Conservation (phyloP, 2,329 filamentous ascomycete genomes). For the Aspergillus eucalypticola region DNA sequence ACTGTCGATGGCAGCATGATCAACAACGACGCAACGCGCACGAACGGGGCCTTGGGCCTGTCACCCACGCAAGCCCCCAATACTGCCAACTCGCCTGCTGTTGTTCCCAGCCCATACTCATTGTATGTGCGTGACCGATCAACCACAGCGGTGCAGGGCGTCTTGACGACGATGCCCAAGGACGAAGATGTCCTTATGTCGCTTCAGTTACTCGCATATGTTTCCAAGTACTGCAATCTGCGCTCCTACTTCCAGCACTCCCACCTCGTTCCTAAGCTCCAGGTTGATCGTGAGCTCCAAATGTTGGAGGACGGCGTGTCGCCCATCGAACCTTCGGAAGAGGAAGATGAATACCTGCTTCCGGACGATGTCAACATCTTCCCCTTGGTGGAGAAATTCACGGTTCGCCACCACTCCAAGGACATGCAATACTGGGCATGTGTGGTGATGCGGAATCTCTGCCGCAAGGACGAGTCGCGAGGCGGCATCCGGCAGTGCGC, state of each 20-base stretch:
- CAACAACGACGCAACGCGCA: constrained; percentile 67
- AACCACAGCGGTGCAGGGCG: constrained; percentile 66
- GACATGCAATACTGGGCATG: constrained; percentile 99
- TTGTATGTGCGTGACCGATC: constrained; percentile 77
- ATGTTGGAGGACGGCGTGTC: constrained; percentile 69
- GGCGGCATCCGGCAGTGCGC: constrained; percentile 96
- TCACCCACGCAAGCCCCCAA: constrained; percentile 65
- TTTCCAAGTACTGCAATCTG: constrained; percentile 97
- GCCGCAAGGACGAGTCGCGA: constrained; percentile 92
- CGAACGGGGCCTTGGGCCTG: constrained; percentile 68
- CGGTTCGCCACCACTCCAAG: constrained; percentile 87
- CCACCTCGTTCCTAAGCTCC: constrained; percentile 87
- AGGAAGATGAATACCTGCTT: constrained; percentile 83
- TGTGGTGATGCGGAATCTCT: constrained; percentile 97
- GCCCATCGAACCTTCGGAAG: constrained; percentile 49
- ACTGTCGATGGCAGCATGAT: constrained; percentile 82
- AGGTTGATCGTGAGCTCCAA: constrained; percentile 82
- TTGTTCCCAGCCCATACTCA: constrained; percentile 71
- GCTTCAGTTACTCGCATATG: constrained; percentile 90
- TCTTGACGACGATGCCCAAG: constrained; percentile 87
- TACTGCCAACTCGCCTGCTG: constrained; percentile 70
- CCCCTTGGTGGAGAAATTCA: constrained; percentile 97
- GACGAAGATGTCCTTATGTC: constrained; percentile 99
- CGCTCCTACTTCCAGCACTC: constrained; percentile 93
- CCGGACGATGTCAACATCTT: constrained; percentile 98